A percentile compares a stretch with the other conserved stretches of the same genome.
Evolutionary conservation across 2,329 filamentous ascomycete genomes (phyloP).

Genomic region (Fusarium coicis): DNA sequence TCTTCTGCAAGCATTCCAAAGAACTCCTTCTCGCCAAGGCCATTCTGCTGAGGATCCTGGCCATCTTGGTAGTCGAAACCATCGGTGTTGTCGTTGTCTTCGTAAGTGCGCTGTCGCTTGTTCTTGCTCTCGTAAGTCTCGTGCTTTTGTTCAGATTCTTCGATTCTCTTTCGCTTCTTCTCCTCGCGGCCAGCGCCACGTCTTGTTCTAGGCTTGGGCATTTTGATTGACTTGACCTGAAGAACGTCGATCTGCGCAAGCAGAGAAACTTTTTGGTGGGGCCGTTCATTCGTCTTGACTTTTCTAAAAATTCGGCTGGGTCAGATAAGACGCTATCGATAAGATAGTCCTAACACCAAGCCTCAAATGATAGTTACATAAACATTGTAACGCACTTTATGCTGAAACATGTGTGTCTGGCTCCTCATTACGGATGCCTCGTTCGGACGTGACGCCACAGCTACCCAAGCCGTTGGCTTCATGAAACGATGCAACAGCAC

Average conservation of each 20-base stretch:
- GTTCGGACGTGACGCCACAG: not conserved
- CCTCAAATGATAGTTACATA: not conserved
- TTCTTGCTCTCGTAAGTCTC: slow-evolving; percentile 35
- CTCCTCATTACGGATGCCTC: not conserved
- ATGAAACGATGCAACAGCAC: not conserved
- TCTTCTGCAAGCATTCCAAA: slow-evolving; percentile 93
- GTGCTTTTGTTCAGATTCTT: slow-evolving; percentile 38
- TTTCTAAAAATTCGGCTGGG: slow-evolving; percentile 24
- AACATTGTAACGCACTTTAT: not conserved
- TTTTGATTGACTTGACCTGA: slow-evolving; percentile 37
- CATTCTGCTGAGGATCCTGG: slow-evolving; percentile 41
- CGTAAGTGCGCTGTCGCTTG: slow-evolving; percentile 43
- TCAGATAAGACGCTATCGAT: slow-evolving; percentile 35
- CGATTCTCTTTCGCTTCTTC: slow-evolving; percentile 54
- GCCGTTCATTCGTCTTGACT: slow-evolving; percentile 33
- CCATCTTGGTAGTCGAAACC: slow-evolving; percentile 40
- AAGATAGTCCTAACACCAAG: not conserved
- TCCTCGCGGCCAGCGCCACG: slow-evolving; percentile 53
- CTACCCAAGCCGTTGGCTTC: not conserved
- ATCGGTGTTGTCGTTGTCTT: slow-evolving; percentile 34
- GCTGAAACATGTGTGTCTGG: not conserved
- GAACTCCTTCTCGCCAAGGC: slow-evolving; percentile 73
- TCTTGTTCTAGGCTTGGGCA: slow-evolving; percentile 59
- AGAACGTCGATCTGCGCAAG: slow-evolving; percentile 3
- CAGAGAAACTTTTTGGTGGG: slow-evolving; percentile 29